Evolutionary conservation across 371 early-diverging fungal genomes (phyloP), one percentile per base, ranked within the genome.

Genomic region (Mortierella sp.): DNA sequence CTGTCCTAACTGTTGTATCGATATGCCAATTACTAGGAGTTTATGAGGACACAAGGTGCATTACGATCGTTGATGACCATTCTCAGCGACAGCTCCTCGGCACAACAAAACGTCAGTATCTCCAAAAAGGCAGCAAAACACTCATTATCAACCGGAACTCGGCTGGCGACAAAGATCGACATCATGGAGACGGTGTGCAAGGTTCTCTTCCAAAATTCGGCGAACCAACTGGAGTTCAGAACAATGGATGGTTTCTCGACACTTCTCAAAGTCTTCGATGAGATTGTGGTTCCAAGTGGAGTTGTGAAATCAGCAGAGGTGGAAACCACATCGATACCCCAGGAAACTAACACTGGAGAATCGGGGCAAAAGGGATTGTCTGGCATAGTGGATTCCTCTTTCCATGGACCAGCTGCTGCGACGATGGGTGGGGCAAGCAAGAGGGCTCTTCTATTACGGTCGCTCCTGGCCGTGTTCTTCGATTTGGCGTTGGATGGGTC

Each of bases 131-230:
- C 80, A 21, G 58, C 65, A 72, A 76, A 80, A 48, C 70, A 70
- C 58, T 26, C 58, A 26, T 28, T 89, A 48, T 63, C 77, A 5
- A 73, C 87, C 10, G 80, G 80, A 26, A 86, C 80, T 7, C 80
- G 73, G 28, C 52, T 86, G 42, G 87, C 87, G 21, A 86, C 87
- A 8, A 88, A 88, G 70, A 83, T 89, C 42, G 89, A 89, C 63
- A 83, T 88, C 60, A 80, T 89, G 80, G 89, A 89, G 68, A 89
- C 88, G 19, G 73, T 89, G 3, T 89, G 88, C 75, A 89, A 86
- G 60, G 78, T 89, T 11, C 70, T 89, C 11, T 89, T 88, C 73
- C 83, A 82, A 26, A 88, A 89, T 54, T 81, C 86, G 2, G 83
- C 75, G 24, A 89, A 88, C 28, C 89, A 89, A 52, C 28, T 63